phyloP scores from a whole-genome alignment of 179 eudicot species.

The Camellia oleifera region DNA sequence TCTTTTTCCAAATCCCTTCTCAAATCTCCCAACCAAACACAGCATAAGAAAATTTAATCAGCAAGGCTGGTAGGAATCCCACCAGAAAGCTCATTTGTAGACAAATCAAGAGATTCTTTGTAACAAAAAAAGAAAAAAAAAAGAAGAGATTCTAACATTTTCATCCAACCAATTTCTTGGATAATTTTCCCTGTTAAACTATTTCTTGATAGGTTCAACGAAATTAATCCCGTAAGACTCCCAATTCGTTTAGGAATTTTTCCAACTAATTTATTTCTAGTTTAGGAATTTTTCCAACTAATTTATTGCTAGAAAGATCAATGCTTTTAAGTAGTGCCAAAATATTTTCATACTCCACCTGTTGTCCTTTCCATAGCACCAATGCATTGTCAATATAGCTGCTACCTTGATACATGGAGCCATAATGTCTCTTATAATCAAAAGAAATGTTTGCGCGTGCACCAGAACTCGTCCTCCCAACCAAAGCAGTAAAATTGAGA shows the following conservation, averaged over 20 bases:
- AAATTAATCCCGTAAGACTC: slow-evolving; percentile 18
- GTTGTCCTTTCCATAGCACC: slow-evolving; percentile 8
- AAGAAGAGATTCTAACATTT: not conserved
- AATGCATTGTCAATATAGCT: not conserved
- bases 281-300: slow-evolving; percentile 33
- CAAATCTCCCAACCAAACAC: not conserved
- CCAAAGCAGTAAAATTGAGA: slow-evolving; percentile 12
- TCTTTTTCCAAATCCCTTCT: too few relatives aligned
- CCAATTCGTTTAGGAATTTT: slow-evolving; percentile 6
- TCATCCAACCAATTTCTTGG: not conserved
- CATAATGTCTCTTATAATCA: not conserved
- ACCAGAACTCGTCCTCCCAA: not conserved
- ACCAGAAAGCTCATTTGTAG: not conserved
- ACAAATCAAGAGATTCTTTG: not conserved
- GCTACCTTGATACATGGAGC: too few relatives aligned
- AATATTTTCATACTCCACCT: not conserved
- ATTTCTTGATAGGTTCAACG: slow-evolving; percentile 44
- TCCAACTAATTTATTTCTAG: not conserved
- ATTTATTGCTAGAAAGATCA: slow-evolving; percentile 19
- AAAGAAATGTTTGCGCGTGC: not conserved
- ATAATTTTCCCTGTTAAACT: slow-evolving; percentile 17
- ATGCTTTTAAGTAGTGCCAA: not conserved
- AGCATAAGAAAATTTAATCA: not conserved
- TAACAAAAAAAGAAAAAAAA: too few relatives aligned
- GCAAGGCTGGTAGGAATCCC: not conserved